Conservation (phyloP, 306 rosid species). For the Mimosa pudica region DNA sequence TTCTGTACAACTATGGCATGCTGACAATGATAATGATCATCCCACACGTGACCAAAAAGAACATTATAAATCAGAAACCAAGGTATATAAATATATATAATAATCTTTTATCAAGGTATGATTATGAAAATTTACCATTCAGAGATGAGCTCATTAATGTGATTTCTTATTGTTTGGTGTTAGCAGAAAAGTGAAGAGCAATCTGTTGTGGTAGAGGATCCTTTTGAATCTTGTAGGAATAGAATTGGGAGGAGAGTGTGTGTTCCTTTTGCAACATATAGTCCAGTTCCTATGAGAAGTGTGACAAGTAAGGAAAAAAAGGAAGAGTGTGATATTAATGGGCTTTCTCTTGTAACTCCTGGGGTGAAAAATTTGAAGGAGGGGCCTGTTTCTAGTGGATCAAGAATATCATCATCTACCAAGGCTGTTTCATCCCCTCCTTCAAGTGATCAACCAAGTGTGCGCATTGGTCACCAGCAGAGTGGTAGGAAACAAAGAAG, state of each 20-base stretch:
- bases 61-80: slow-evolving; percentile 48
- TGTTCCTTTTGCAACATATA: slow-evolving; percentile 58
- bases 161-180: slow-evolving; percentile 3
- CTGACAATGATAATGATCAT: not conserved
- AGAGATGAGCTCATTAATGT: not conserved
- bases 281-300: slow-evolving; percentile 47
- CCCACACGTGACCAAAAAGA: slow-evolving; percentile 41
- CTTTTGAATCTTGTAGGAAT: slow-evolving; percentile 51
- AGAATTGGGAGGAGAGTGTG: slow-evolving; percentile 54
- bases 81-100: slow-evolving; percentile 45
- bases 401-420: slow-evolving; percentile 52
- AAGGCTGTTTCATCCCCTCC: slow-evolving; percentile 55
- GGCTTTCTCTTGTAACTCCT: slow-evolving; percentile 70
- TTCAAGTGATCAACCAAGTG: slow-evolving; percentile 48
- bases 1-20: slow-evolving; percentile 92
- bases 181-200: slow-evolving; percentile 58
- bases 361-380: slow-evolving; percentile 58
- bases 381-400: slow-evolving; percentile 58
- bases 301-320: slow-evolving; percentile 62
- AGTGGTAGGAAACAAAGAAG: slow-evolving; percentile 81
- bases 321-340: slow-evolving; percentile 58
- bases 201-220: slow-evolving; percentile 47
- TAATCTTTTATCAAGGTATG: not conserved
- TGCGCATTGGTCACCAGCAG: slow-evolving; percentile 52
- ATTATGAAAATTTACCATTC: slow-evolving; percentile 5